phyloP scores from a whole-genome alignment of 345 rosid genomes.

The Euphorbia lathyris region DNA sequence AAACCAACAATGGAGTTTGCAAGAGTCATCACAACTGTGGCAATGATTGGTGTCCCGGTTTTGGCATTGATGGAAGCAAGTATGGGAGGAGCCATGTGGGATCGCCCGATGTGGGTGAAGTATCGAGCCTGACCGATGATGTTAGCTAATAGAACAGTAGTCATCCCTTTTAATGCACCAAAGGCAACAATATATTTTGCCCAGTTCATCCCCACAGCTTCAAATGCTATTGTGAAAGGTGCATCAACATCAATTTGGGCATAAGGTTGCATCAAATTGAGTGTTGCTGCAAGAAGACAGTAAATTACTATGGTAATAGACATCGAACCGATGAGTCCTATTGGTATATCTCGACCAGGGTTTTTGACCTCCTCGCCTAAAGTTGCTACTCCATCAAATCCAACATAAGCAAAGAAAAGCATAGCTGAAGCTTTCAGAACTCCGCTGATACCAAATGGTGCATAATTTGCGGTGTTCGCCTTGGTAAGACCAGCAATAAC shows the following conservation, averaged over 20 bases:
- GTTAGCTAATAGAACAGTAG: constrained; percentile 20
- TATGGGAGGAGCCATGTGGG: constrained; percentile 26
- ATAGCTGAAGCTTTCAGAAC: constrained; percentile 17
- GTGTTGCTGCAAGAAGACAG: constrained; percentile 19
- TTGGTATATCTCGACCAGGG: constrained; percentile 22
- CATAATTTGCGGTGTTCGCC: constrained; percentile 12
- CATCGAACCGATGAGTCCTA: constrained; percentile 28
- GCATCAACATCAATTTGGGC: constrained; percentile 17
- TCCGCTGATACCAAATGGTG: constrained; percentile 12
- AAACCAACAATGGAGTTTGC: constrained; percentile 22
- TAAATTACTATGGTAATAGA: constrained; percentile 2
- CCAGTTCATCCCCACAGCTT: constrained; percentile 19
- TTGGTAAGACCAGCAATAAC: constrained; percentile 20
- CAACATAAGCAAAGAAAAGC: constrained; percentile 26
- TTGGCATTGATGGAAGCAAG: constrained; percentile 18
- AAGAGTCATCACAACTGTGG: constrained; percentile 22
- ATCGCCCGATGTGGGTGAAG: constrained; percentile 24
- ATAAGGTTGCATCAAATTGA: constrained; percentile 24
- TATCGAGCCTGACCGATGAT: constrained; percentile 23
- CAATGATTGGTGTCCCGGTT: constrained; percentile 22
- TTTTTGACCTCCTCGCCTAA: constrained; percentile 24
- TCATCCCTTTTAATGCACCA: constrained; percentile 25
- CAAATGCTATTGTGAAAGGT: constrained; percentile 24
- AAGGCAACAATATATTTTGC: constrained; percentile 25
- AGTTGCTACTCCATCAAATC: constrained; percentile 28